Evolutionary conservation across 2,329 filamentous ascomycete genomes (phyloP).

Genomic region (Ceratocystis variospora): DNA sequence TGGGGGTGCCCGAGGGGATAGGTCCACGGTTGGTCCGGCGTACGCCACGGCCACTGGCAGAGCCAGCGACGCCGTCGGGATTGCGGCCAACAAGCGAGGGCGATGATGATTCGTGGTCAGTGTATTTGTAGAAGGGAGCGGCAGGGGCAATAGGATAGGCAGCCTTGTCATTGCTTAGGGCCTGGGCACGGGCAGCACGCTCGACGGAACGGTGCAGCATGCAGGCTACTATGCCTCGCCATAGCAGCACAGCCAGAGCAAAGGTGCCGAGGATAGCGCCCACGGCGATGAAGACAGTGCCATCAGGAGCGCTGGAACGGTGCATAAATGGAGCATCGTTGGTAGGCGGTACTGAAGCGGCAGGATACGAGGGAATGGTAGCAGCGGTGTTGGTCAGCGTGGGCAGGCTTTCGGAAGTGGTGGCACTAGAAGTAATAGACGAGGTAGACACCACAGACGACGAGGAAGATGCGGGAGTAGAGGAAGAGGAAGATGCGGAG

Average conservation of each 20-base stretch:
- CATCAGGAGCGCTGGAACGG: constrained; percentile 69
- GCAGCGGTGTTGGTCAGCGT: constrained; percentile 29
- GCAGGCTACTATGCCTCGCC: constrained; percentile 79
- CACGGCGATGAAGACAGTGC: constrained; percentile 91
- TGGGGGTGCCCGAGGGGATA: constrained; percentile 42
- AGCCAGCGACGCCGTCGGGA: constrained; percentile 17
- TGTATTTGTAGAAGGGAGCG: constrained; percentile 51
- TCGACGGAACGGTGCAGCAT: constrained; percentile 84
- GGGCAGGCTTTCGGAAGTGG: constrained; percentile 27
- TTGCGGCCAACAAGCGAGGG: constrained; percentile 30
- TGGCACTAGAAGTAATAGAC: constrained; percentile 21
- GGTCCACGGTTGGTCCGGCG: constrained; percentile 41
- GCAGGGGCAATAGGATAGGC: constrained; percentile 42
- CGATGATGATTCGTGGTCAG: constrained; percentile 37
- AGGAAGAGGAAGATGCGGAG: neutral
- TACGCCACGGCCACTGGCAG: constrained; percentile 35
- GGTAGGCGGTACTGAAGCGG: constrained; percentile 68
- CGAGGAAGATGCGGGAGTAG: constrained; percentile 5
- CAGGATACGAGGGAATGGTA: constrained; percentile 45
- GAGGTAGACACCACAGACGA: constrained; percentile 17
- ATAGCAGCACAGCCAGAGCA: constrained; percentile 66
- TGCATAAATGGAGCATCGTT: constrained; percentile 83
- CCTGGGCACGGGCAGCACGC: constrained; percentile 64
- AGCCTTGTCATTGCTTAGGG: constrained; percentile 55
- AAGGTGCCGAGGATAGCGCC: constrained; percentile 78